phyloP scores from a whole-genome alignment of 805 yeast species.

The Ogataea paraovalis region DNA sequence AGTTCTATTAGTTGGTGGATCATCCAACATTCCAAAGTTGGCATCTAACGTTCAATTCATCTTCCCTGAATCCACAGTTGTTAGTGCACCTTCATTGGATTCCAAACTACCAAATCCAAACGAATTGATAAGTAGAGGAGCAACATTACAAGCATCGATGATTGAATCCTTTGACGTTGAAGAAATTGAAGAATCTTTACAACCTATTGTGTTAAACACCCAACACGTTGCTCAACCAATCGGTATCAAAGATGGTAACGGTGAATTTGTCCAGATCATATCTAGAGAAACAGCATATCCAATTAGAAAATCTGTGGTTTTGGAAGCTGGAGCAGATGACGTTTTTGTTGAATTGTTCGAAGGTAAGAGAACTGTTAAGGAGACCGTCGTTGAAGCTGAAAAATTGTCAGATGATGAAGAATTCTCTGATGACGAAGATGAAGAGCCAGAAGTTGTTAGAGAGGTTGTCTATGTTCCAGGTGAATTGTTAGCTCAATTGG shows the following conservation, averaged over 20 bases:
- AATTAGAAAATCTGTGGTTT: slow-evolving; percentile 67
- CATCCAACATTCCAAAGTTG: slow-evolving; percentile 88
- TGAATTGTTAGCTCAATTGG: slow-evolving; percentile 71
- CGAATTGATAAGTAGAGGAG: slow-evolving; percentile 89
- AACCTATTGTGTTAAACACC: slow-evolving; percentile 82
- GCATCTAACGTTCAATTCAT: slow-evolving; percentile 66
- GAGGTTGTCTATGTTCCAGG: slow-evolving; percentile 73
- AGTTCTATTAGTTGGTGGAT: slow-evolving; percentile 89
- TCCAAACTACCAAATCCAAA: slow-evolving; percentile 81
- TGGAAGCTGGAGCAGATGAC: slow-evolving; percentile 59
- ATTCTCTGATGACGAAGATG: slow-evolving; percentile 47
- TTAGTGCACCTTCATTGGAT: slow-evolving; percentile 74
- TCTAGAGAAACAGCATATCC: slow-evolving; percentile 88
- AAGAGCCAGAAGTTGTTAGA: slow-evolving; percentile 84
- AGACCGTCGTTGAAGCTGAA: slow-evolving; percentile 71
- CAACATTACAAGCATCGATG: slow-evolving; percentile 92
- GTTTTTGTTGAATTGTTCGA: slow-evolving; percentile 73
- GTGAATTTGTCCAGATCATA: slow-evolving; percentile 65
- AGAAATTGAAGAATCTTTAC: slow-evolving; percentile 72
- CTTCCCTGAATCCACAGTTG: slow-evolving; percentile 76
- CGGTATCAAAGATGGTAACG: slow-evolving; percentile 75
- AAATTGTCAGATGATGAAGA: slow-evolving; percentile 50
- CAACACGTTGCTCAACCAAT: slow-evolving; percentile 81
- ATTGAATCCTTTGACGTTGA: slow-evolving; percentile 79
- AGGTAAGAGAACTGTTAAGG: slow-evolving; percentile 80